Evolutionary conservation across 1,139 yeast species (phyloP).

Genomic region (Blastobotrys elegans): DNA sequence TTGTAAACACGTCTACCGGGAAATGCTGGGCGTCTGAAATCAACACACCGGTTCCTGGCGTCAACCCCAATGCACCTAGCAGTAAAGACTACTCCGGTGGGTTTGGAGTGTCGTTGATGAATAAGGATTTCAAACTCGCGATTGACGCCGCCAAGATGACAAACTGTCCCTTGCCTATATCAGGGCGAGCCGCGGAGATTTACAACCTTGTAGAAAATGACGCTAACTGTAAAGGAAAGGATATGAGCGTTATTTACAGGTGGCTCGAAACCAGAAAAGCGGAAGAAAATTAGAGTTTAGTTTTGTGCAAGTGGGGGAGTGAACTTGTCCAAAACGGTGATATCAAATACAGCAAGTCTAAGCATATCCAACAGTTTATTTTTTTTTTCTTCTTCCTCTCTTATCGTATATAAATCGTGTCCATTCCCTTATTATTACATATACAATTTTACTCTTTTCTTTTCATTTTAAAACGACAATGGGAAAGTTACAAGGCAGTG

Average conservation of each 20-base stretch:
- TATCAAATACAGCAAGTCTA: too few species aligned
- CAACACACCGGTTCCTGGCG: conserved; percentile 56
- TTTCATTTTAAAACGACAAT: too few species aligned
- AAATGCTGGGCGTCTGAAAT: conserved; percentile 58
- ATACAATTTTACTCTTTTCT: too few species aligned
- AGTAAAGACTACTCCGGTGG: conserved; percentile 50
- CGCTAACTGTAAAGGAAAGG: conserved; percentile 27
- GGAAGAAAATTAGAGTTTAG: too few species aligned
- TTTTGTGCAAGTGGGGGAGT: too few species aligned
- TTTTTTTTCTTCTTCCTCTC: too few species aligned
- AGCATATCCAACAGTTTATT: too few species aligned
- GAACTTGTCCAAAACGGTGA: too few species aligned
- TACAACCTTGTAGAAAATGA: conserved; percentile 29
- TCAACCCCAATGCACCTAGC: conserved; percentile 44
- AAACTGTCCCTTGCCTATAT: conserved; percentile 27
- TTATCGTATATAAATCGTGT: too few species aligned
- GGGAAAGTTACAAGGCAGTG: background rate
- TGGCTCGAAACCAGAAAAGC: conserved; percentile 21
- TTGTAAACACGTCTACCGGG: conserved; percentile 56
- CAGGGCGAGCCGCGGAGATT: conserved; percentile 27
- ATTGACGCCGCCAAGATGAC: conserved; percentile 41
- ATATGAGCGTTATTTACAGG: conserved; percentile 34
- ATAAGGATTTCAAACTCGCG: conserved; percentile 55
- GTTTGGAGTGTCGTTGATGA: conserved; percentile 50
- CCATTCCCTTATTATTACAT: too few species aligned